Conservation (phyloP, 495 filamentous ascomycete species). For the Penicillium argentinense region DNA sequence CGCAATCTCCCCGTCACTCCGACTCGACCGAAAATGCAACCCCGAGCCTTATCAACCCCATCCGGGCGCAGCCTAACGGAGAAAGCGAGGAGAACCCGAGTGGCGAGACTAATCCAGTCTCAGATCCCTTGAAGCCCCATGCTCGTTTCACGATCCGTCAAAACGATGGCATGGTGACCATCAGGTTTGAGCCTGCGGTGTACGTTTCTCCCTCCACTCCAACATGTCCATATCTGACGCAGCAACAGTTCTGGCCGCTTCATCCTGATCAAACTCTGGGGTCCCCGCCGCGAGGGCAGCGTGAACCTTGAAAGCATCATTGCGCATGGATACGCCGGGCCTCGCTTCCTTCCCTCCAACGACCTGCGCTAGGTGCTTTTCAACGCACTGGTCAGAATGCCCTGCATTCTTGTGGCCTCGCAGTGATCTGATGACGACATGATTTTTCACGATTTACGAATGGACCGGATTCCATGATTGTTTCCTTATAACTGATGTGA, state of each 20-base stretch:
- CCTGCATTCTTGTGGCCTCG: too few relatives aligned
- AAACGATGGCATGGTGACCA: slow-evolving; percentile 78
- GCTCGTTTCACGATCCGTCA: slow-evolving; percentile 77
- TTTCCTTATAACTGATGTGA: too few relatives aligned
- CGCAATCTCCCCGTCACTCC: slow-evolving; percentile 17
- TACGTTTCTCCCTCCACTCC: slow-evolving; percentile 49
- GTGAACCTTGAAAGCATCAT: slow-evolving; percentile 85
- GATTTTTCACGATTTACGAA: too few relatives aligned
- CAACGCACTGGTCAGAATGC: too few relatives aligned
- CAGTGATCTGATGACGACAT: too few relatives aligned
- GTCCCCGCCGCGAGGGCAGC: slow-evolving; percentile 61
- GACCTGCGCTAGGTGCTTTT: slow-evolving; percentile 22
- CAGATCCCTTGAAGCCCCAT: slow-evolving; percentile 65
- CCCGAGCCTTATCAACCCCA: slow-evolving; percentile 32
- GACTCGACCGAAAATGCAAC: slow-evolving; percentile 13
- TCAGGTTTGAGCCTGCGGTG: slow-evolving; percentile 86
- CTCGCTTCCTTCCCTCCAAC: slow-evolving; percentile 66
- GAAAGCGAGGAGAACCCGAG: too few relatives aligned
- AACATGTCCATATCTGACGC: too few relatives aligned
- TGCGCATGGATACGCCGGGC: slow-evolving; percentile 77
- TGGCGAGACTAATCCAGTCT: too few relatives aligned
- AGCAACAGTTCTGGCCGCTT: slow-evolving; percentile 67
- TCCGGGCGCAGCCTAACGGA: slow-evolving; percentile 6
- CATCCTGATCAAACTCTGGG: slow-evolving; percentile 86
- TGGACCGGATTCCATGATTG: too few relatives aligned